These are phyloP conservation scores for Alternaria brassicae DNA, from an alignment of 2,329 filamentous ascomycete species.

Conservation along the genomic window DNA sequence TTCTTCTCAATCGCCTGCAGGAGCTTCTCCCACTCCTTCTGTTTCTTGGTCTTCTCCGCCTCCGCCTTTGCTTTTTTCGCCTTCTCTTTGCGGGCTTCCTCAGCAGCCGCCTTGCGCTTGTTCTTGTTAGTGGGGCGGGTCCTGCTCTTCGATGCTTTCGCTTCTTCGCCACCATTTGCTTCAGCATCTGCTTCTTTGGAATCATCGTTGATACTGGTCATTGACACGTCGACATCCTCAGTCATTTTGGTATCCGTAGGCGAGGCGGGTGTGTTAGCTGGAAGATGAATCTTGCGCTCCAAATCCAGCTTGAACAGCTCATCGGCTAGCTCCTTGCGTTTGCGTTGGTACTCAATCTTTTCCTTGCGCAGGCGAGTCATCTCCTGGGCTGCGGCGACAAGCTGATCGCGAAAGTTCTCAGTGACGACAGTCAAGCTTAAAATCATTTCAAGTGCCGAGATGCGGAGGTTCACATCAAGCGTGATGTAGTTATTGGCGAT, in stretches of 20 bases:
- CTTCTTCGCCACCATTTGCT: constrained; percentile 63
- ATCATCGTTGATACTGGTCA: constrained; percentile 63
- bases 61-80: constrained; percentile 68
- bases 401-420: constrained; percentile 82
- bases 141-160: constrained; percentile 67
- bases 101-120: constrained; percentile 76
- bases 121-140: constrained; percentile 67
- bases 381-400: constrained; percentile 89
- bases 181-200: constrained; percentile 72
- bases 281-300: constrained; percentile 74
- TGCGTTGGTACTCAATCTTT: constrained; percentile 90
- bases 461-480: constrained; percentile 83
- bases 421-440: constrained; percentile 87
- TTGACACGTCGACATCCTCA: constrained; percentile 67
- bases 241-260: constrained; percentile 58
- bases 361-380: constrained; percentile 96
- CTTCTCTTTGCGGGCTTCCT: constrained; percentile 66
- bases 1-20: constrained; percentile 89
- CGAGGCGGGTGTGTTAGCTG: constrained; percentile 73
- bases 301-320: constrained; percentile 75
- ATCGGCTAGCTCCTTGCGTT: constrained; percentile 71
- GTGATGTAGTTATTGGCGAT: constrained; percentile 74
- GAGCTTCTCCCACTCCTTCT: constrained; percentile 87
- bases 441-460: constrained; percentile 81
- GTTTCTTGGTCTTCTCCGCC: constrained; percentile 71